Percentiles rank a stretch among this genome's conserved stretches.
These are phyloP conservation scores for Apiotrichum domesticum DNA, from an alignment of 1,284 basidiomycete species.

Conservation along the genomic window DNA sequence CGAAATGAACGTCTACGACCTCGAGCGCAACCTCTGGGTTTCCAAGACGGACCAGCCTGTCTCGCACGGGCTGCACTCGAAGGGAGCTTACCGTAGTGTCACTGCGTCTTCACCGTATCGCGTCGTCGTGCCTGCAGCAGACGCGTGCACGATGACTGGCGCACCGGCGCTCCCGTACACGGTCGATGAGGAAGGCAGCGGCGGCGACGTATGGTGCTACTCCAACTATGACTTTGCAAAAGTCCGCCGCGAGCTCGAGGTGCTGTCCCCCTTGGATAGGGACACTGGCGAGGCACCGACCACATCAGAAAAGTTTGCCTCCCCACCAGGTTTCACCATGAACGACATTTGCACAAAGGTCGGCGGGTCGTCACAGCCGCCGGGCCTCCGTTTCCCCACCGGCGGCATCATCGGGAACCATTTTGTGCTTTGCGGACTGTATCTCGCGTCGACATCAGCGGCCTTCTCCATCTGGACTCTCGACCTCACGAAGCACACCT, in stretches of 20 bases:
- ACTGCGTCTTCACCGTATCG: constrained; percentile 64
- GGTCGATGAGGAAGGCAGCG: constrained; percentile 33
- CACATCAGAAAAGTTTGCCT: constrained; percentile 55
- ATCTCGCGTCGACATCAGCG: constrained; percentile 70
- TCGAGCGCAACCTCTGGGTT: constrained; percentile 66
- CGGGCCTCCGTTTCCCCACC: constrained; percentile 86
- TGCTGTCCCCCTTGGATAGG: constrained; percentile 65
- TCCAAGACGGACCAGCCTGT: constrained; percentile 59
- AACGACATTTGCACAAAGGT: constrained; percentile 53
- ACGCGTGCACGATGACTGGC: constrained; percentile 10
- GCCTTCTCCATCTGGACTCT: constrained; percentile 82
- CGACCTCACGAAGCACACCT: constrained; percentile 68
- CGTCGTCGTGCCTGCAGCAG: constrained; percentile 56
- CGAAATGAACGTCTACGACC: constrained; percentile 80
- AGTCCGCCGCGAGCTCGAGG: constrained; percentile 84
- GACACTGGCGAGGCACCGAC: constrained; percentile 50
- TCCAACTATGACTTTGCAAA: constrained; percentile 70
- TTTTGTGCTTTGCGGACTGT: constrained; percentile 81
- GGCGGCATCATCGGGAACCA: constrained; percentile 81
- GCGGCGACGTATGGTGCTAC: constrained; percentile 45
- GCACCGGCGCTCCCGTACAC: constrained; percentile 20
- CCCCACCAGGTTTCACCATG: constrained; percentile 55
- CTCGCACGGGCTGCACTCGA: constrained; percentile 67
- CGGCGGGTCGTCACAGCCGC: constrained; percentile 63
- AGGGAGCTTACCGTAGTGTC: constrained; percentile 83